Base-by-base conservation (phyloP, 805 yeast species). In the Candida odintsovae region DNA sequence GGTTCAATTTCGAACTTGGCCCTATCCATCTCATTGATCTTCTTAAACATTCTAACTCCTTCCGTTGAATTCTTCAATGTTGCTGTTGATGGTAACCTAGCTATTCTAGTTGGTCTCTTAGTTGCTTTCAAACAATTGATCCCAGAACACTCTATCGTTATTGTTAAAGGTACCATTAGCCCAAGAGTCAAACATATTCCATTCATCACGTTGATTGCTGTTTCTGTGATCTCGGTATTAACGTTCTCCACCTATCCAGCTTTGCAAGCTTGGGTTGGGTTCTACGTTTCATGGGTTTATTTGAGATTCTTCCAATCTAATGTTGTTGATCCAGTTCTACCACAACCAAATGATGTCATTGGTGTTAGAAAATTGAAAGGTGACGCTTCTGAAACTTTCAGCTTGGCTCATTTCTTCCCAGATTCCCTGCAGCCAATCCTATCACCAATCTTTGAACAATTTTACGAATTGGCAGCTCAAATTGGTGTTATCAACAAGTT, bases 361-460 rank as follows among this genome's bases (percentile, higher is more conserved):
- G 65, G 63, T 12, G 58, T 60, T 13, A 59, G 54, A 29, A 61
- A 72, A 21, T 66, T 82, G 11, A 64, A 76, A 23, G 97, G 97
- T 35, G 97, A 90, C 63, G 95, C 97, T 0, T 82, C 94, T 0
- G 97, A 90, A 54, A 85, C 92, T 1, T 90, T 90, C 70, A 81
- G 86, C 46, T 73, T 90, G 51, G 82, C 83, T 28, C 83, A 84
- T 56, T 88, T 90, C 62, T 90, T 90, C 78, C 97, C 97, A 1
- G 79, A 73, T 41, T 61, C 76, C 1, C 31, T 76, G 3, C 78
- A 79, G 46, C 76, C 79, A 3, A 51, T 74, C 22, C 61, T 88
- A 41, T 68, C 70, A 29, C 78, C 80, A 1, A 55, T 81, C 0
- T 81, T 82, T 50, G 63, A 76, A 38, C 61, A 58, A 6, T 46